These are phyloP conservation scores for Acarospora socialis DNA, from an alignment of 2,329 filamentous ascomycete species.

Conservation along the genomic window DNA sequence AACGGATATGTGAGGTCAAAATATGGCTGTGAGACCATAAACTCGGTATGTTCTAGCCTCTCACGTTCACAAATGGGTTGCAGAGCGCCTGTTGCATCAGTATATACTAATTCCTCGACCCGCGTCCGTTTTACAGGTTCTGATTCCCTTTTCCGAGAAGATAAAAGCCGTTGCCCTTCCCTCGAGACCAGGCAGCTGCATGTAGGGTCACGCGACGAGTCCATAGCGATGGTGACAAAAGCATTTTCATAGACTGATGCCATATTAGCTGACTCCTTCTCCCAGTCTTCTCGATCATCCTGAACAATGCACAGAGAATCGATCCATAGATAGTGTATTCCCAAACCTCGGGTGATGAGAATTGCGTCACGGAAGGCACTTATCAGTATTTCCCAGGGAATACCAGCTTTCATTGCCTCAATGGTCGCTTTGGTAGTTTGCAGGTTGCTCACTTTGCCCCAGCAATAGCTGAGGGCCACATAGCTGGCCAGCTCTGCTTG, in stretches of 20 bases:
- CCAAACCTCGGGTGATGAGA: neutral
- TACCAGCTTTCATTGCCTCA: neutral
- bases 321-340: conserved; percentile 14
- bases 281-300: conserved; percentile 9
- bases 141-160: too few species aligned
- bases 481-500: too few species aligned
- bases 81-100: too few species aligned
- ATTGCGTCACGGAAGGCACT: conserved; percentile 6
- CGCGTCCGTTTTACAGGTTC: too few species aligned
- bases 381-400: neutral
- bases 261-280: conserved; percentile 8
- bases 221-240: conserved; percentile 20
- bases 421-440: neutral
- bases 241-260: conserved; percentile 6
- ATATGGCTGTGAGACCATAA: too few species aligned
- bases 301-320: conserved; percentile 12
- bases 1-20: too few species aligned
- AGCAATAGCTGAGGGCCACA: conserved; percentile 5
- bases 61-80: too few species aligned
- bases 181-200: too few species aligned
- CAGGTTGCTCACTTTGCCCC: conserved; percentile 1
- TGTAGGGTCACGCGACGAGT: too few species aligned
- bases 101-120: too few species aligned
- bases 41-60: too few species aligned
- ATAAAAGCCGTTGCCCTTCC: too few species aligned